These are phyloP conservation scores for Aureobasidium sp. DNA, from an alignment of 2,329 filamentous ascomycete species.

Conservation along the genomic window DNA sequence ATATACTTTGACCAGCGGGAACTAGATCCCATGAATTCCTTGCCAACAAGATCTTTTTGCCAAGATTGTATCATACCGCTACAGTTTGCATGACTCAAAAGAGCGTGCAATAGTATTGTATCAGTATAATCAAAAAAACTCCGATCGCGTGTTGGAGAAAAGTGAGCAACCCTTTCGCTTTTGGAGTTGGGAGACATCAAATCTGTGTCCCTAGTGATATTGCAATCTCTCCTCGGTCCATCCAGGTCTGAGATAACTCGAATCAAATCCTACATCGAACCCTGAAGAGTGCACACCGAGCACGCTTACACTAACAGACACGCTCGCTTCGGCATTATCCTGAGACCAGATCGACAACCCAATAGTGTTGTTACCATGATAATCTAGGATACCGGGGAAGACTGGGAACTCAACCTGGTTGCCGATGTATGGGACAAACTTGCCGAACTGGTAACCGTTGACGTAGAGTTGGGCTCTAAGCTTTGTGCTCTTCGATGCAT, in stretches of 20 bases:
- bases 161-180: too few species aligned
- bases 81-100: too few species aligned
- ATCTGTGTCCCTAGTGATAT: conserved; percentile 21
- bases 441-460: conserved; percentile 56
- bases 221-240: conserved; percentile 37
- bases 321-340: conserved; percentile 42
- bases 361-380: conserved; percentile 52
- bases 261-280: conserved; percentile 28
- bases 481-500: conserved; percentile 37
- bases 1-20: too few species aligned
- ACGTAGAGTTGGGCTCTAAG: conserved; percentile 54
- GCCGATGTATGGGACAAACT: conserved; percentile 54
- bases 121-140: too few species aligned
- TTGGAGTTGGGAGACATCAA: too few species aligned
- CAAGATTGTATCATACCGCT: too few species aligned
- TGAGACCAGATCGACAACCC: conserved; percentile 56
- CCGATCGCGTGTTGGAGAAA: too few species aligned
- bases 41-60: too few species aligned
- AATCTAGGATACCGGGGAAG: conserved; percentile 52
- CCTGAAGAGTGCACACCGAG: conserved; percentile 47
- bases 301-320: conserved; percentile 38
- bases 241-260: conserved; percentile 42
- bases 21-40: too few species aligned
- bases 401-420: conserved; percentile 57
- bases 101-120: too few species aligned